These are phyloP conservation scores for Beta macrorhiza DNA, from an alignment of 179 eudicot species.

Conservation along the genomic window DNA sequence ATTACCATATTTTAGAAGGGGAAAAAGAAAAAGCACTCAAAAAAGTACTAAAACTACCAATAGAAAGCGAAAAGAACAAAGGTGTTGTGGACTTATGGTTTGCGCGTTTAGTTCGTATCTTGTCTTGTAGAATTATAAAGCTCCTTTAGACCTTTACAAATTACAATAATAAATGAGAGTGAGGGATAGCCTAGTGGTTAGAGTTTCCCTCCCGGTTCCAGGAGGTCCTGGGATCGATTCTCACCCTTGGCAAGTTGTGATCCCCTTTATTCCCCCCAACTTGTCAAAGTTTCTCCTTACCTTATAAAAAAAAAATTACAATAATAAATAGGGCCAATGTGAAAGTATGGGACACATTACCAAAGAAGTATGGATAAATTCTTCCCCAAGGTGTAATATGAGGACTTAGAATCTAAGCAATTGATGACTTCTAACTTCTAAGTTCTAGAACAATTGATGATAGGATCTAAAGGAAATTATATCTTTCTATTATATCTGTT, in stretches of 20 bases:
- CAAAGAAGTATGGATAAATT: constrained; percentile 4
- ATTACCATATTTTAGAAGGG: too few relatives aligned
- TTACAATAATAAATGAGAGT: not conserved
- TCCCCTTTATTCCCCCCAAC: too few relatives aligned
- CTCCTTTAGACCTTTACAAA: not conserved
- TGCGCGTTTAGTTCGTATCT: not conserved
- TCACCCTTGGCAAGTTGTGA: too few relatives aligned
- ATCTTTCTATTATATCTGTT: not conserved
- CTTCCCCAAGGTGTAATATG: not conserved
- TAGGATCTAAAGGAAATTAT: not conserved
- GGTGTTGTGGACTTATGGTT: not conserved
- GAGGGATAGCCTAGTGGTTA: too few relatives aligned
- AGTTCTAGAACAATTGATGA: not conserved
- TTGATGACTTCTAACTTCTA: not conserved
- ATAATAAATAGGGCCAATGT: not conserved
- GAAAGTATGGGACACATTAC: not conserved
- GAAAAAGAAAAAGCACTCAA: not conserved
- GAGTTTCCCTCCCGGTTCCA: too few relatives aligned
- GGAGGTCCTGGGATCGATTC: too few relatives aligned
- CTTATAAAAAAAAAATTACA: too few relatives aligned
- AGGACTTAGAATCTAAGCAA: not conserved
- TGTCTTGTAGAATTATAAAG: not conserved
- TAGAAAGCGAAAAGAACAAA: not conserved
- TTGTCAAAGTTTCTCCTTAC: too few relatives aligned
- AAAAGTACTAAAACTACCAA: not conserved